phyloP scores from a whole-genome alignment of 2,329 filamentous ascomycete species.

The Aspergillus costaricaensis region DNA sequence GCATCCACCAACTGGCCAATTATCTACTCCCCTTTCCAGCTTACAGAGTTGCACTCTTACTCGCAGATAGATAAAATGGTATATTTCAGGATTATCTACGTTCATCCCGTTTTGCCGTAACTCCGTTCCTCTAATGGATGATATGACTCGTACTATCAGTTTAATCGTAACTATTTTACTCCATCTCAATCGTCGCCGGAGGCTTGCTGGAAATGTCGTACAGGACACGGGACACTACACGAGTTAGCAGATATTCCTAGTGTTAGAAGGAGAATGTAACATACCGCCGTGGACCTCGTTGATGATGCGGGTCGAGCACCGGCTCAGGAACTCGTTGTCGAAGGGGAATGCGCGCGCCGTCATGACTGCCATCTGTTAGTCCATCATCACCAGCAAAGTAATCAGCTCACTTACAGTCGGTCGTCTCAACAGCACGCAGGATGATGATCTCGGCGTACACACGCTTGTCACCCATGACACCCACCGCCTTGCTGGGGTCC shows the following conservation, averaged over 20 bases:
- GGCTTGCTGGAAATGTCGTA: slow-evolving; percentile 63
- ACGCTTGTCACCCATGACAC: slow-evolving; percentile 63
- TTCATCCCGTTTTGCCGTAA: slow-evolving; percentile 3
- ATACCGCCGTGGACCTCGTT: slow-evolving; percentile 68
- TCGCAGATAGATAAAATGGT: too few relatives aligned
- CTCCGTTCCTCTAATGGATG: slow-evolving; percentile 7
- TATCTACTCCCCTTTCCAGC: too few relatives aligned
- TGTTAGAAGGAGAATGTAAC: background rate
- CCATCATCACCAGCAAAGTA: background rate
- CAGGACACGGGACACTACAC: slow-evolving; percentile 23
- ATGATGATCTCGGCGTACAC: slow-evolving; percentile 65
- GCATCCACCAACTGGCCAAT: slow-evolving; percentile 1
- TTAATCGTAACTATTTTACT: slow-evolving; percentile 49
- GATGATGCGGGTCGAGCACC: slow-evolving; percentile 67
- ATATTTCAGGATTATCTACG: background rate
- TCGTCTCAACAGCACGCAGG: slow-evolving; percentile 62
- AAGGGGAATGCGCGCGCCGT: slow-evolving; percentile 71
- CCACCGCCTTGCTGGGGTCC: slow-evolving; percentile 64
- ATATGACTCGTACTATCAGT: slow-evolving; percentile 5
- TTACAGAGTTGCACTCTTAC: too few relatives aligned
- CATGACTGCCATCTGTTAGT: slow-evolving; percentile 55
- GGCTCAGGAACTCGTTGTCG: slow-evolving; percentile 64
- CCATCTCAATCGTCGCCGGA: slow-evolving; percentile 73
- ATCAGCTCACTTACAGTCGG: slow-evolving; percentile 49
- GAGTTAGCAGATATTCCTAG: background rate